Evolutionary conservation across 495 filamentous ascomycete genomes (phyloP).

Genomic region (Glonium stellatum): DNA sequence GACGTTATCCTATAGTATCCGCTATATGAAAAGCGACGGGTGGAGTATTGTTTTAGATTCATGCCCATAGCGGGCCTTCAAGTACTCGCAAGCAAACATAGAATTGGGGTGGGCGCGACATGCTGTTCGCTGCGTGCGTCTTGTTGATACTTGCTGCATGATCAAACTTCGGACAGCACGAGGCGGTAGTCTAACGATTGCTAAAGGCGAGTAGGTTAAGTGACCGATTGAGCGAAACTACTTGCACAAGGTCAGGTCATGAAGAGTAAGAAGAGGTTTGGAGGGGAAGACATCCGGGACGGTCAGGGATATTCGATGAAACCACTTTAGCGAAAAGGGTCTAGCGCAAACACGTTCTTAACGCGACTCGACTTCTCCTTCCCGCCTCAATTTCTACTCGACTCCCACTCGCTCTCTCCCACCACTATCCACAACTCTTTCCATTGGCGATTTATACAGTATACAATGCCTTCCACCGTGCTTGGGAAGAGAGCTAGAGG

Average conservation of each 20-base stretch:
- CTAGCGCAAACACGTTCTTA: neutral
- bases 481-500: conserved; percentile 67
- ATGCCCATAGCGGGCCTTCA: neutral
- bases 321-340: neutral
- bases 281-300: no score
- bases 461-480: conserved; percentile 55
- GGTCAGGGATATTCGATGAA: neutral
- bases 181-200: neutral
- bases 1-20: neutral
- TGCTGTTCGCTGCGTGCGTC: neutral
- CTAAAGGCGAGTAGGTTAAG: neutral
- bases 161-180: neutral
- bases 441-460: conserved; percentile 5
- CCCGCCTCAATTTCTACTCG: conserved; percentile 1
- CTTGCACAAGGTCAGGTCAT: neutral
- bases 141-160: neutral
- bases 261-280: neutral
- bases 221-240: neutral
- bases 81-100: neutral
- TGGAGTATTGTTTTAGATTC: neutral
- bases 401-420: conserved; percentile 2
- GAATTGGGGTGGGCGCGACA: neutral
- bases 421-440: neutral
- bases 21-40: neutral
- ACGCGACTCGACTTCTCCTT: conserved; percentile 2